Evolutionary conservation across 257 asterid species (phyloP).

Genomic region (Cordia subcordata): DNA sequence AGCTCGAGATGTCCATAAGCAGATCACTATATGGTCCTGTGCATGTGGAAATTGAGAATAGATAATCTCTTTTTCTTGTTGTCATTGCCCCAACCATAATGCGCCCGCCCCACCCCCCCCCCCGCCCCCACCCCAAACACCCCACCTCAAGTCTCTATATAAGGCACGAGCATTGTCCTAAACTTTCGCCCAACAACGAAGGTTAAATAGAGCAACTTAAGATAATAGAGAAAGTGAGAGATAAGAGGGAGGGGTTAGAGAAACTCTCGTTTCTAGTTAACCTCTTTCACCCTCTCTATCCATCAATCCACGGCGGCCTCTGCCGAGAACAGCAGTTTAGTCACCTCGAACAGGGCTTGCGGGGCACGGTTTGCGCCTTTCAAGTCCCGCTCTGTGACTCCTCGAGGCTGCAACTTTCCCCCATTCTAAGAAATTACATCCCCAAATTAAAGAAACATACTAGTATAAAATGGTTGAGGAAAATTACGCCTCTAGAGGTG

Average conservation of each 20-base stretch:
- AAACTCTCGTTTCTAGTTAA: neutral
- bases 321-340: constrained; percentile 57
- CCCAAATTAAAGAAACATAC: constrained; percentile 11
- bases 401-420: constrained; percentile 49
- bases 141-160: constrained; percentile 9
- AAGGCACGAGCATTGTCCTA: neutral
- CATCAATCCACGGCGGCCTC: constrained; percentile 58
- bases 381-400: constrained; percentile 62
- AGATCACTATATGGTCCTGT: too few species aligned
- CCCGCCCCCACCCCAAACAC: neutral
- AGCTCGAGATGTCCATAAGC: too few species aligned
- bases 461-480: neutral
- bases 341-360: constrained; percentile 39
- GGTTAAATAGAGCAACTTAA: neutral
- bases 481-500: constrained; percentile 45
- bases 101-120: too few species aligned
- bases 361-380: constrained; percentile 20
- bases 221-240: neutral
- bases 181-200: neutral
- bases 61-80: too few species aligned
- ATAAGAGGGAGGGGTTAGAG: too few species aligned
- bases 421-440: constrained; percentile 15
- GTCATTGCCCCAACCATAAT: too few species aligned
- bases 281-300: neutral
- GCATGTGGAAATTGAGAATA: too few species aligned